These are phyloP conservation scores for Recurvomyces mirabilis DNA, from an alignment of 495 filamentous ascomycete genomes.

Conservation along the genomic window DNA sequence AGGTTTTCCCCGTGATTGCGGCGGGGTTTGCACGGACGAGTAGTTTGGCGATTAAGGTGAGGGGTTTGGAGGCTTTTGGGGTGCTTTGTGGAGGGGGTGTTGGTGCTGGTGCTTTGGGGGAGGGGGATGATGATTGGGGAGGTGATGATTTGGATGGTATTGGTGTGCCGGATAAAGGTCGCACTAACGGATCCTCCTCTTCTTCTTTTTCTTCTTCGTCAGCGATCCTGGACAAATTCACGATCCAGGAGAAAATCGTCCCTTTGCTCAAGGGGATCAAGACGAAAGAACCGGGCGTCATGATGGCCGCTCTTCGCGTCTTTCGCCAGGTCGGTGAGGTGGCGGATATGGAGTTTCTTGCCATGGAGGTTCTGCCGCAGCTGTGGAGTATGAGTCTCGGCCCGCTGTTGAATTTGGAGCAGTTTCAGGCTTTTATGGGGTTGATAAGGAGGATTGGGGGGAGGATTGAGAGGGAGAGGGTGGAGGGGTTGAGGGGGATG, in stretches of 20 bases:
- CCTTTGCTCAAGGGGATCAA: constrained; percentile 87
- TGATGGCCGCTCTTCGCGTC: constrained; percentile 84
- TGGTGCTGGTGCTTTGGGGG: constrained; percentile 25
- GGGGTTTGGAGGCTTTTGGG: constrained; percentile 78
- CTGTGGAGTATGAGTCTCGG: constrained; percentile 90
- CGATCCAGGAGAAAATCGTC: constrained; percentile 91
- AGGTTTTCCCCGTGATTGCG: constrained; percentile 84
- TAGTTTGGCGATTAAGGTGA: constrained; percentile 85
- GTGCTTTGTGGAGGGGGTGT: constrained; percentile 69
- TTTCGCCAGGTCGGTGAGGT: constrained; percentile 69
- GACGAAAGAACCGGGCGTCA: constrained; percentile 93
- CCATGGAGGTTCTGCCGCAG: constrained; percentile 77
- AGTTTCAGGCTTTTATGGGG: constrained; percentile 81
- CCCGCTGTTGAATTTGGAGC: constrained; percentile 70
- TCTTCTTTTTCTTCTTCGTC: constrained; percentile 35
- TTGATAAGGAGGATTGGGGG: constrained; percentile 70
- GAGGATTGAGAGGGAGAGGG: constrained; percentile 78
- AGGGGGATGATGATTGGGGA: constrained; percentile 55
- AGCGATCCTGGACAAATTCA: constrained; percentile 88
- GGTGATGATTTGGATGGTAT: constrained; percentile 71
- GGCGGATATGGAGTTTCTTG: constrained; percentile 86
- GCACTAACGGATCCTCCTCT: constrained; percentile 23
- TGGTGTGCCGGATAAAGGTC: constrained; percentile 8
- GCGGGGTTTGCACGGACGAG: constrained; percentile 82
- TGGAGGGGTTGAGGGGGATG: constrained; percentile 74